These are phyloP conservation scores for Berberis thunbergii DNA, from an alignment of 164 flowering plant species.

Conservation along the genomic window DNA sequence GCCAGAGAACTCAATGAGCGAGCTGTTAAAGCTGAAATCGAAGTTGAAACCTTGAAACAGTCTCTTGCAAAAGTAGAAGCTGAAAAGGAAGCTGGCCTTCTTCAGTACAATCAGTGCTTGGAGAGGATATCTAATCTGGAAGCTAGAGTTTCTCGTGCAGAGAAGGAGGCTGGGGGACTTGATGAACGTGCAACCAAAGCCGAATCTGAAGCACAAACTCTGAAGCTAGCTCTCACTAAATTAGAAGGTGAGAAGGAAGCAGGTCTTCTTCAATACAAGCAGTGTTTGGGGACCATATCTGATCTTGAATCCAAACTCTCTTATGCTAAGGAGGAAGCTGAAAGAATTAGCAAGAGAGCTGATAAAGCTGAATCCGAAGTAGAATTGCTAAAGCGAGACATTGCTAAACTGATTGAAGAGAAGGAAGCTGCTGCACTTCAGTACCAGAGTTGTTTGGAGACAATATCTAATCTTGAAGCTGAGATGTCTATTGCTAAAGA, in stretches of 20 bases:
- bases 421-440: constrained; percentile 36
- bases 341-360: constrained; percentile 12
- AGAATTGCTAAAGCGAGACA: constrained; percentile 29
- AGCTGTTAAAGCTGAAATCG: constrained; percentile 27
- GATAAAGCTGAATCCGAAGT: constrained; percentile 11
- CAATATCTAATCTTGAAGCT: constrained; percentile 44
- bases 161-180: constrained; percentile 38
- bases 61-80: constrained; percentile 10
- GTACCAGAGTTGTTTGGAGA: constrained; percentile 50
- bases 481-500: constrained; percentile 41
- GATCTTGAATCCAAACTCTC: constrained; percentile 30
- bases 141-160: constrained; percentile 17
- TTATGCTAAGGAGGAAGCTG: constrained; percentile 18
- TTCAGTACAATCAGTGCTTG: constrained; percentile 41
- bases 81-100: constrained; percentile 18
- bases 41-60: constrained; percentile 16
- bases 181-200: constrained; percentile 48
- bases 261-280: constrained; percentile 30
- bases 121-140: constrained; percentile 34
- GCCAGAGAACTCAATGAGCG: constrained; percentile 10
- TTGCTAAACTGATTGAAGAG: constrained; percentile 35
- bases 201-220: constrained; percentile 38
- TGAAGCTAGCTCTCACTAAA: constrained; percentile 41
- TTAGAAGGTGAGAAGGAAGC: constrained; percentile 51
- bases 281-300: constrained; percentile 36